Conservation (phyloP, 257 asterid species). For the Lithospermum erythrorhizon region DNA sequence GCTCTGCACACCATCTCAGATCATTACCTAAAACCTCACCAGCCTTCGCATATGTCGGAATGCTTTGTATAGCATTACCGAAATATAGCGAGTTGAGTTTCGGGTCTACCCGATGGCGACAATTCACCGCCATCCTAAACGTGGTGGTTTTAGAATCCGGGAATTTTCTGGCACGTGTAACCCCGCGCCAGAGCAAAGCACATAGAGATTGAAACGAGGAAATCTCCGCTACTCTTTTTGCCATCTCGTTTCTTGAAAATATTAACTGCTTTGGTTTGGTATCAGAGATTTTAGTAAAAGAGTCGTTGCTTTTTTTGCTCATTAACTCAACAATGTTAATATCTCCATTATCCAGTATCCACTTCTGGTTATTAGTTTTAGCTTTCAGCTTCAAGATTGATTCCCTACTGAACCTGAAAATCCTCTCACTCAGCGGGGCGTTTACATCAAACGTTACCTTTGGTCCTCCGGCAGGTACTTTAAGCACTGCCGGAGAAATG, state of each 20-base stretch:
- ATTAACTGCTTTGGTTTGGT: conserved; percentile 27
- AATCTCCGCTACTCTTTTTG: conserved; percentile 28
- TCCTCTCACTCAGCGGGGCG: conserved; percentile 64
- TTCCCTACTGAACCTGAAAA: conserved; percentile 69
- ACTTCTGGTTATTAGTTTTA: conserved; percentile 37
- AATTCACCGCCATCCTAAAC: conserved; percentile 90
- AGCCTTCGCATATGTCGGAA: conserved; percentile 49
- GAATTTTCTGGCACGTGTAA: conserved; percentile 76
- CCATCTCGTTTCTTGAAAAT: no score
- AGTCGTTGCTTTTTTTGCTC: conserved; percentile 33
- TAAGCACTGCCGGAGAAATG: conserved; percentile 50
- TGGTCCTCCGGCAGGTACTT: conserved; percentile 65
- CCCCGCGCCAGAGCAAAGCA: conserved; percentile 81
- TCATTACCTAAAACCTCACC: conserved; percentile 49
- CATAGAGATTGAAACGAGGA: conserved; percentile 80
- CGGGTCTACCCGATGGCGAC: conserved; percentile 74
- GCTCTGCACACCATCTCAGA: conserved; percentile 56
- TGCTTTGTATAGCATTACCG: conserved; percentile 87
- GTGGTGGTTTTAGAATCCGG: conserved; percentile 46
- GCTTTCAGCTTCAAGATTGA: conserved; percentile 45
- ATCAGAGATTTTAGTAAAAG: conserved; percentile 22
- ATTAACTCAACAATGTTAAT: conserved; percentile 14
- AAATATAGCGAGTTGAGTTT: conserved; percentile 58
- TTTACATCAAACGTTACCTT: conserved; percentile 66
- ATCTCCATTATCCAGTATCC: conserved; percentile 1